Base-by-base conservation (phyloP, 352 stramenopile genomes). In the Pythium oligandrum region DNA sequence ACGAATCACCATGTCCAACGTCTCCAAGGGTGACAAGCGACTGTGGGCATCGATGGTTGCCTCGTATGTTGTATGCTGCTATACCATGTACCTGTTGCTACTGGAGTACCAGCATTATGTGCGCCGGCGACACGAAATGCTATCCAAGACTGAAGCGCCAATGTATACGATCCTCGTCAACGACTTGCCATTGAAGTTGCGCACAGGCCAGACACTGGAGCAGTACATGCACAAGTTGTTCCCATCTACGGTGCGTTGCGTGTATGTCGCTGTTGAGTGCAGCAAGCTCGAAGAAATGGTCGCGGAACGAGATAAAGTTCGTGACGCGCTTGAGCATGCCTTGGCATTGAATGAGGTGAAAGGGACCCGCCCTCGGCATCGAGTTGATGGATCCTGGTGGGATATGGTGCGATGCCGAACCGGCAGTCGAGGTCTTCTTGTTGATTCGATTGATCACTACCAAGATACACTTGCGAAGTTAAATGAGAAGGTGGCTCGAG, bases 151-250 rank as follows among this genome's bases (percentile, higher is more conserved):
- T 43, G 76, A 87, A 38, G 66, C 78, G 31, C 63, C 77, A 12
- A 78, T 87, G 63, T 93, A 93, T 65, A 81, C 76, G 6, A 68
- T 93, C 31, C 61, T 93, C n/a, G 58, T 93, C 5, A 78, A 79
- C 39, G 78, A 93, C 45, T 56, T 93, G 0, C 80, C 83, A 6
- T 50, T 77, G 38, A 70, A 78, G 55, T 47, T 90, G 45, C 73
- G 80, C 39, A 86, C 71, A 3, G 66, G 63, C 10, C 60, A 76
- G 31, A 88, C 76, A 32, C 72, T 93, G 30, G 66, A 86, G 50
- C 70, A 73, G 35, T 93, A 93, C 57, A 73, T 93, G 68, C 51
- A 58, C 48, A 78, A 82, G 44, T 68, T 93, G 30, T 93, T 93
- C 49, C 83, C 83, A 4, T 57, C 66, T 53, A 64, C 73, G 2